Evolutionary conservation across 176 grass and related monocot species (phyloP).

Genomic region (Ampelocalamus luodianensis): DNA sequence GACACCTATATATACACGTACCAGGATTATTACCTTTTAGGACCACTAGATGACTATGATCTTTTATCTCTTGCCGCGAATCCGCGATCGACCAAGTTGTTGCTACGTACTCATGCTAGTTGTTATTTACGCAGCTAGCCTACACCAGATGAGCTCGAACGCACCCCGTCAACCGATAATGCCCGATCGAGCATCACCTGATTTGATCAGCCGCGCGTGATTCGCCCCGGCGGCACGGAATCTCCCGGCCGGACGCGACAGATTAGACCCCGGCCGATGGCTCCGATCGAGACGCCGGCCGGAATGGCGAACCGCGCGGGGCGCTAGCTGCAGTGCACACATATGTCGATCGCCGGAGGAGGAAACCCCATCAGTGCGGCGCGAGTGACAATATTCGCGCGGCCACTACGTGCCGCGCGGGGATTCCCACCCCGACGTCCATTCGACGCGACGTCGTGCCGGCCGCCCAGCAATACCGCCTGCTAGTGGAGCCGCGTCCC

Average conservation of each 20-base stretch:
- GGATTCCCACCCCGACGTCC: neutral
- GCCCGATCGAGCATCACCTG: neutral
- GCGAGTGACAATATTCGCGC: constrained; percentile 46
- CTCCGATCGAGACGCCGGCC: neutral
- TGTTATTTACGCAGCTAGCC: neutral
- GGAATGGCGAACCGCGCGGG: constrained; percentile 28
- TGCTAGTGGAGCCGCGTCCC: constrained; percentile 7
- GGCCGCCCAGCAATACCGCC: neutral
- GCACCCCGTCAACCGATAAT: neutral
- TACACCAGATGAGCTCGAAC: neutral
- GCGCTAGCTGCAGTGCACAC: neutral
- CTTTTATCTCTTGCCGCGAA: neutral
- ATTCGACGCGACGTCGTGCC: constrained; percentile 33
- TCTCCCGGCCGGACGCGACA: constrained; percentile 1
- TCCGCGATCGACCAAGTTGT: neutral
- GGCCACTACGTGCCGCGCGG: constrained; percentile 28
- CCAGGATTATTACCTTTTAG: neutral
- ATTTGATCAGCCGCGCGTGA: neutral
- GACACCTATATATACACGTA: neutral
- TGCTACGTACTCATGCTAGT: neutral
- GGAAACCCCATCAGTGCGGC: neutral
- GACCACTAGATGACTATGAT: neutral
- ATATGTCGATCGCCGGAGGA: neutral
- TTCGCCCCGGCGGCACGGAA: constrained; percentile 12
- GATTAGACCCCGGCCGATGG: neutral